Conservation (phyloP, 2,329 filamentous ascomycete genomes). For the Fusarium sp. region DNA sequence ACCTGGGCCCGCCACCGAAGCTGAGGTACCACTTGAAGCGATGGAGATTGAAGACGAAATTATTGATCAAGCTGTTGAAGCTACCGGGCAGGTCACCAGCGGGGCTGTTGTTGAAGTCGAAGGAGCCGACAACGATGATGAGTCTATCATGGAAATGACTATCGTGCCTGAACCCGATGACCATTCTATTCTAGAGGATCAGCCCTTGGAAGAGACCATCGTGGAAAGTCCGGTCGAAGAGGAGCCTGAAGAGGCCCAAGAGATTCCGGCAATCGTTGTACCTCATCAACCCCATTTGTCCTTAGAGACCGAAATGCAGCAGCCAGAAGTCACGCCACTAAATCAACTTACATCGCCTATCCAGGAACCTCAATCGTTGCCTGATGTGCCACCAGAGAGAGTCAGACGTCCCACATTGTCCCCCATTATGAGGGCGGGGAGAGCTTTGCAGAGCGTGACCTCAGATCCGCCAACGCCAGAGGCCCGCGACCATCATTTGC, state of each 20-base stretch:
- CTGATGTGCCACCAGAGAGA: conserved; percentile 43
- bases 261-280: conserved; percentile 11
- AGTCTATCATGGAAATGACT: conserved; percentile 14
- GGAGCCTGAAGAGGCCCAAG: conserved; percentile 12
- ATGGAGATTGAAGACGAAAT: conserved; percentile 28
- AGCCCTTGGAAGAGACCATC: conserved; percentile 18
- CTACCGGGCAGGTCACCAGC: neutral
- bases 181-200: neutral
- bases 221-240: conserved; percentile 22
- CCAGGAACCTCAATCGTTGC: conserved; percentile 47
- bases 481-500: conserved; percentile 58
- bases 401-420: conserved; percentile 58
- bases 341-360: conserved; percentile 52
- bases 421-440: conserved; percentile 66
- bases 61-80: neutral
- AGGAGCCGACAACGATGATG: neutral
- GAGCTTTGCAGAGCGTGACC: conserved; percentile 65
- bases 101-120: conserved; percentile 12
- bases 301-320: conserved; percentile 15
- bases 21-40: conserved; percentile 5
- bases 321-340: conserved; percentile 47
- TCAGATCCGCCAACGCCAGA: conserved; percentile 68
- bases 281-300: conserved; percentile 18
- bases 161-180: conserved; percentile 9
- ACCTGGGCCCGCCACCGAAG: neutral